These are phyloP conservation scores for Lipomyces orientalis DNA, from an alignment of 805 yeast genomes.

Conservation along the genomic window DNA sequence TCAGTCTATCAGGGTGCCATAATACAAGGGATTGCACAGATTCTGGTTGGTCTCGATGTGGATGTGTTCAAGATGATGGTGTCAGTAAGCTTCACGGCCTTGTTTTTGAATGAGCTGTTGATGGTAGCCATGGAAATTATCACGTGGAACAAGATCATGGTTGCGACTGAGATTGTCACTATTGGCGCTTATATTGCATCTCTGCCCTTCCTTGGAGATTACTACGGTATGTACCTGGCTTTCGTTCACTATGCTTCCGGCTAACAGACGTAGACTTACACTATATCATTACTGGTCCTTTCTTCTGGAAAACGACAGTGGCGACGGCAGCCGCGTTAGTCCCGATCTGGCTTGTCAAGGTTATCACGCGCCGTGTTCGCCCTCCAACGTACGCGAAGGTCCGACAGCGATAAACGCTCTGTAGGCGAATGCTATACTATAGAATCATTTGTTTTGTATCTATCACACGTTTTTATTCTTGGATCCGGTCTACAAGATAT, in stretches of 20 bases:
- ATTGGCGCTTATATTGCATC: slow-evolving; percentile 69
- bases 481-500: neutral
- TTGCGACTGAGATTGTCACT: slow-evolving; percentile 73
- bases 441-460: neutral
- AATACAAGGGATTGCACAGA: slow-evolving; percentile 82
- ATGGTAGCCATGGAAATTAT: slow-evolving; percentile 94
- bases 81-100: slow-evolving; percentile 79
- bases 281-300: slow-evolving; percentile 62
- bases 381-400: slow-evolving; percentile 98
- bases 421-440: neutral
- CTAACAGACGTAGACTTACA: slow-evolving; percentile 45
- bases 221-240: slow-evolving; percentile 58
- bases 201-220: slow-evolving; percentile 85
- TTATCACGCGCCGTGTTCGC: slow-evolving; percentile 72
- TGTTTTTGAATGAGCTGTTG: slow-evolving; percentile 81
- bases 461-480: neutral
- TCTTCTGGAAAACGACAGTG: slow-evolving; percentile 70
- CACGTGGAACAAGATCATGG: slow-evolving; percentile 82
- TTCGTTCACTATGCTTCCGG: no score
- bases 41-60: slow-evolving; percentile 65
- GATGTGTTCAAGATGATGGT: slow-evolving; percentile 74
- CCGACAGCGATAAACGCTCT: slow-evolving; percentile 57
- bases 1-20: slow-evolving; percentile 87
- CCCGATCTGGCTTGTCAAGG: slow-evolving; percentile 88
- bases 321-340: slow-evolving; percentile 72